Evolutionary conservation across 768 basidiomycete genomes (phyloP).

Genomic region (Agaricus subrufescens): DNA sequence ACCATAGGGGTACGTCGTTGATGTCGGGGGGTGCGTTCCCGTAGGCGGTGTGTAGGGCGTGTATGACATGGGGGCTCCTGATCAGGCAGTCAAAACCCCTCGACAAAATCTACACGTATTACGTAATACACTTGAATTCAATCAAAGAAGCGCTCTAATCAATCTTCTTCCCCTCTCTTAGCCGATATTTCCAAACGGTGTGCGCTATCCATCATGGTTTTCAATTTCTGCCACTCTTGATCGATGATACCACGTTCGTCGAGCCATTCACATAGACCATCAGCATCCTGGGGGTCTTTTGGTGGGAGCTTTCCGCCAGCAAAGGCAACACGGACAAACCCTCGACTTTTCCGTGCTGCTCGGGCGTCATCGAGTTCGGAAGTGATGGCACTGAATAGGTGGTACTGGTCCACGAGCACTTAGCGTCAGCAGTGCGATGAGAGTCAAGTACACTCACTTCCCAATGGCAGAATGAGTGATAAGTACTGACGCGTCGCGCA

Average conservation of each 20-base stretch:
- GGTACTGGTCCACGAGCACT: constrained; percentile 39
- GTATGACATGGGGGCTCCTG: constrained; percentile 12
- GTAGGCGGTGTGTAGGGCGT: constrained; percentile 23
- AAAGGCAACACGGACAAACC: constrained; percentile 58
- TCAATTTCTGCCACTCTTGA: constrained; percentile 64
- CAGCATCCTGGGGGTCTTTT: constrained; percentile 64
- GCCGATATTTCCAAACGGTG: constrained; percentile 50
- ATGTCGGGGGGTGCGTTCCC: constrained; percentile 41
- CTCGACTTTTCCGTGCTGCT: constrained; percentile 25
- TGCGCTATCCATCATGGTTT: constrained; percentile 73
- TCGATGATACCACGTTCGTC: constrained; percentile 65
- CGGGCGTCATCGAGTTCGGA: constrained; percentile 56
- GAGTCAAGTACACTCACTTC: constrained; percentile 48
- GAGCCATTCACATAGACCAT: constrained; percentile 79
- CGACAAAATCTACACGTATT: background rate
- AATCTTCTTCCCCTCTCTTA: constrained; percentile 41
- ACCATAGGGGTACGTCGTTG: constrained; percentile 61
- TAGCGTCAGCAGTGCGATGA: constrained; percentile 10
- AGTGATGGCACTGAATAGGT: constrained; percentile 54
- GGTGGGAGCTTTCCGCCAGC: constrained; percentile 55
- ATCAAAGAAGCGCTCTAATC: background rate
- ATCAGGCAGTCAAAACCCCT: background rate
- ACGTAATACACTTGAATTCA: constrained; percentile 8
- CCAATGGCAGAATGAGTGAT: constrained; percentile 77
- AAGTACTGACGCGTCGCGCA: constrained; percentile 60